Percentiles rank a stretch among this genome's conserved stretches.
phyloP scores from a whole-genome alignment of 108 stramenopile species.

The Stephanodiscus minutulus region DNA sequence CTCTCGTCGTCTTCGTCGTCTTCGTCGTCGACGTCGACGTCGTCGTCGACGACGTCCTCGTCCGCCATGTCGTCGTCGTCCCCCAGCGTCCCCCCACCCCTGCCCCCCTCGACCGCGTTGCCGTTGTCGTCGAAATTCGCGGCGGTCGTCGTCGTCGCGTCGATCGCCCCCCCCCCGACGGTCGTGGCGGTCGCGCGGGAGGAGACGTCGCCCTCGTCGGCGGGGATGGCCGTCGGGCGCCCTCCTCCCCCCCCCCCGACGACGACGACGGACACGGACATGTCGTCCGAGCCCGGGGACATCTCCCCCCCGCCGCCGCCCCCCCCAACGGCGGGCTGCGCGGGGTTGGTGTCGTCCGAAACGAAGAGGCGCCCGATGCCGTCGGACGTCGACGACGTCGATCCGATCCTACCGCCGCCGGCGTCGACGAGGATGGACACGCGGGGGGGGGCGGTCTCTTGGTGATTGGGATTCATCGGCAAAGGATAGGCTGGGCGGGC shows the following conservation, averaged over 20 bases:
- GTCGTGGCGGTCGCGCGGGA: not conserved
- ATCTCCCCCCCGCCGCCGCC: not conserved
- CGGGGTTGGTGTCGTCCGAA: not conserved
- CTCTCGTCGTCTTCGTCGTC: slow-evolving; percentile 58
- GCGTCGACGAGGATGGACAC: not conserved
- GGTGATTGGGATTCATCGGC: not conserved
- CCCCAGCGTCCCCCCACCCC: not conserved
- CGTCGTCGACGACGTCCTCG: slow-evolving; percentile 22
- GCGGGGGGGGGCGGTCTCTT: slow-evolving; percentile 2
- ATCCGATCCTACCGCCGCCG: not conserved
- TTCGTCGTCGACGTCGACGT: slow-evolving; percentile 16
- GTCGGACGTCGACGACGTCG: slow-evolving; percentile 1
- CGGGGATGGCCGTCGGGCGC: slow-evolving; percentile 7
- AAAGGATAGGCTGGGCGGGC: no score
- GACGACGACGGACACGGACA: not conserved
- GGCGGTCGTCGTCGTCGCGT: not conserved
- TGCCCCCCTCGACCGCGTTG: not conserved
- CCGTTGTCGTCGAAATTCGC: slow-evolving; percentile 4
- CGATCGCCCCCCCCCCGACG: not conserved
- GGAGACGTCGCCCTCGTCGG: slow-evolving; percentile 13
- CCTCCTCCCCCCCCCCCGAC: not conserved
- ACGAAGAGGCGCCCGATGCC: not conserved
- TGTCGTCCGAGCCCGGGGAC: not conserved
- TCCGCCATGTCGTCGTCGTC: slow-evolving; percentile 19
- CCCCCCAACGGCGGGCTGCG: no score